Base-by-base conservation (phyloP, 257 asterid species). In the Ocimum tenuiflorum region DNA sequence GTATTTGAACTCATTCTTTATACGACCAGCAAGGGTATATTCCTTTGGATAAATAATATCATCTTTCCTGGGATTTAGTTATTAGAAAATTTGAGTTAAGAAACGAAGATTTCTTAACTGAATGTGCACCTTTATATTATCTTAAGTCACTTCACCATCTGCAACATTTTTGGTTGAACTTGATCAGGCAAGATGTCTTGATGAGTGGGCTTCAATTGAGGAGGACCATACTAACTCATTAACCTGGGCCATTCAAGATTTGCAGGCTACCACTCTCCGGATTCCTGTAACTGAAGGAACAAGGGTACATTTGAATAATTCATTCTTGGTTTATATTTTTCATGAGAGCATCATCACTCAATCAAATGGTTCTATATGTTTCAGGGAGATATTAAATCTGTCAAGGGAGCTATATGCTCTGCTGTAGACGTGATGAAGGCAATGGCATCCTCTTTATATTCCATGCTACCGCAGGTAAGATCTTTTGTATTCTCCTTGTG, bases 201-300 rank as follows among this genome's bases (percentile, higher is more conserved):
- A 85, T 39, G 78, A 82, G 67, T 91, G 98, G 96, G 75, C 89
- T 49, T 77, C 81, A 56, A 72, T 85, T 43, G 95, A 91, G 75
- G 81, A 67, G 55, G 87, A 83, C 62, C 92, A 88, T 48, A 73
- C 78, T 27, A 81, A 75, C 73, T 85, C 91, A 48, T 61, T 88
- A 73, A 80, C 86, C 61, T 75, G 60, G 63, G 80, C 73, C 65
- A 74, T 79, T 74, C 86, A 73, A 80, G 92, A 86, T 76, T 78
- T 88, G 78, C 83, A 86, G 75, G 80, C 83, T 5, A 75, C 86
- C 84, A 81, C 86, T 72, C 69, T 87, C 69, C 89, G 88, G 18
- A 75, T 91, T 81, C 98, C 98, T 29, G 71, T 87, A 60, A 77
- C 84, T n/a, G 84, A 78, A 63, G 95, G 92, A 48, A 91, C 95